Percentiles rank a stretch among this genome's conserved stretches.
Evolutionary conservation across 768 basidiomycete species (phyloP).

Genomic region (Boletus edulis): DNA sequence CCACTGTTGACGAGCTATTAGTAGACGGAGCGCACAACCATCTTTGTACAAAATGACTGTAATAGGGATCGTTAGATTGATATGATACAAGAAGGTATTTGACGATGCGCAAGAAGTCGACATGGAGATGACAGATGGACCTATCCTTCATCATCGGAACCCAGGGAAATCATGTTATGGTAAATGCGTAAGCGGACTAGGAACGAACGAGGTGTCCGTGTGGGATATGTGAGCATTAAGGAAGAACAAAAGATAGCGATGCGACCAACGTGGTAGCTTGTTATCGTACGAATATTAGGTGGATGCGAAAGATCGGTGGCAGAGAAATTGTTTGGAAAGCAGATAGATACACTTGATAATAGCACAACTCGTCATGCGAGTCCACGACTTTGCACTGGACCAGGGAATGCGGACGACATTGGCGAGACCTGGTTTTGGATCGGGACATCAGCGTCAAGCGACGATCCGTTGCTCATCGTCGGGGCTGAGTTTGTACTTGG

Average conservation of each 20-base stretch:
- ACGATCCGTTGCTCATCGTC: slow-evolving; percentile 28
- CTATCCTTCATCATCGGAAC: slow-evolving; percentile 10
- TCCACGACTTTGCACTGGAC: slow-evolving; percentile 32
- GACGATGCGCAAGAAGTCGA: slow-evolving; percentile 17
- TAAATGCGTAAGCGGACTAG: slow-evolving; percentile 16
- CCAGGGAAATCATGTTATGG: slow-evolving; percentile 12
- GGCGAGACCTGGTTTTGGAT: slow-evolving; percentile 61
- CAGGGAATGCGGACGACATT: slow-evolving; percentile 78
- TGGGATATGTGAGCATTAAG: slow-evolving; percentile 27
- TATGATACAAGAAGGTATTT: slow-evolving; percentile 24
- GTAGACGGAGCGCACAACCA: neutral
- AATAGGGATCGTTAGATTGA: slow-evolving; percentile 13
- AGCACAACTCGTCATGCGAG: slow-evolving; percentile 16
- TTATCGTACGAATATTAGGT: slow-evolving; percentile 22
- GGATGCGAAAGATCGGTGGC: slow-evolving; percentile 17
- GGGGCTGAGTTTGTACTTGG: slow-evolving; percentile 47
- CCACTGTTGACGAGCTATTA: neutral
- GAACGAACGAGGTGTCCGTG: slow-evolving; percentile 15
- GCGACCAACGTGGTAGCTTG: slow-evolving; percentile 15
- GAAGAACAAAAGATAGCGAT: slow-evolving; percentile 27
- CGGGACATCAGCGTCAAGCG: slow-evolving; percentile 38
- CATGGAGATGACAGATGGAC: slow-evolving; percentile 14
- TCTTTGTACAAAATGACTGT: neutral
- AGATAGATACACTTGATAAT: slow-evolving; percentile 24
- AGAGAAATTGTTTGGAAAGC: slow-evolving; percentile 16